These are phyloP conservation scores for Ceratocystis smalleyi DNA, from an alignment of 2,329 filamentous ascomycete genomes.

Conservation along the genomic window DNA sequence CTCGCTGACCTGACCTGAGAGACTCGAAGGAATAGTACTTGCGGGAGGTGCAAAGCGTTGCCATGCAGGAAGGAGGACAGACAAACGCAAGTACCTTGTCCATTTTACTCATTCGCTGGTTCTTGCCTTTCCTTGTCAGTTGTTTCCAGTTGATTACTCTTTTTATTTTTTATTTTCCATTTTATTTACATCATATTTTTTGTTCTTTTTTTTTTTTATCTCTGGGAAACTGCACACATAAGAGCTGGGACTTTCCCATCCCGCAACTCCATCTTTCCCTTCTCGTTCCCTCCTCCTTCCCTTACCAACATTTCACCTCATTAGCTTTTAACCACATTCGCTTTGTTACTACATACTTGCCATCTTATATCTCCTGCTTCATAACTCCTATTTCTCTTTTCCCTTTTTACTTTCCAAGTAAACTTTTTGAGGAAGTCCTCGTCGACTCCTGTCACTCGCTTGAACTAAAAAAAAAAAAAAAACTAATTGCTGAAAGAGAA, in stretches of 20 bases:
- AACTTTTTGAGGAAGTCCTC: conserved; percentile 48
- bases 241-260: conserved; percentile 15
- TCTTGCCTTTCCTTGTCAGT: conserved; percentile 7
- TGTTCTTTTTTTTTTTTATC: not conserved
- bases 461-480: conserved; percentile 23
- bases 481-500: conserved; percentile 3
- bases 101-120: not conserved
- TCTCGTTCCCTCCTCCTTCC: conserved; percentile 19
- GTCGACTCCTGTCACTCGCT: conserved; percentile 63
- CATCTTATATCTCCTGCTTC: conserved; percentile 8
- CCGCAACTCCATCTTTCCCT: conserved; percentile 13
- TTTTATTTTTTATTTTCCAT: not conserved
- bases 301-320: conserved; percentile 15
- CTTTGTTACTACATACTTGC: conserved; percentile 9
- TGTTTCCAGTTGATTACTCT: not conserved
- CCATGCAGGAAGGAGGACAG: conserved; percentile 2
- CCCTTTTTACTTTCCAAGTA: conserved; percentile 19
- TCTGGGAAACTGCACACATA: conserved; percentile 8
- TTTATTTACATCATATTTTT: not conserved
- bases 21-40: conserved; percentile 1
- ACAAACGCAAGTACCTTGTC: conserved; percentile 2
- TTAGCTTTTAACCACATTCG: conserved; percentile 7
- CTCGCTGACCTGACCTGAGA: not conserved
- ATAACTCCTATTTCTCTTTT: conserved; percentile 13
- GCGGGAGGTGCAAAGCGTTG: conserved; percentile 6